Evolutionary conservation across 1,139 yeast genomes (phyloP).

Genomic region (Candida mesenterica): DNA sequence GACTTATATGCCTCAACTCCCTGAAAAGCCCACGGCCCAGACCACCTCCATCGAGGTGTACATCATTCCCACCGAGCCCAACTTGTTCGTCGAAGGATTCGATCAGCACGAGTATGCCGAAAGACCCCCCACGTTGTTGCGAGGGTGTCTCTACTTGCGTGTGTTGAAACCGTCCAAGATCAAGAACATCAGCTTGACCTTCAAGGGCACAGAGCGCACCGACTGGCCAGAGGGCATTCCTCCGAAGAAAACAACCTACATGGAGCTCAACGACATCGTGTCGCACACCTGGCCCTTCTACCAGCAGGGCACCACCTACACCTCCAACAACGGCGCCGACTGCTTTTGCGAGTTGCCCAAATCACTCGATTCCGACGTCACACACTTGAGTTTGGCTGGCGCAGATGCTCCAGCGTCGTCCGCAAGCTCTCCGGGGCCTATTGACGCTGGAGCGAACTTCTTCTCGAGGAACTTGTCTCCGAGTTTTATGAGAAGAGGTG

Average conservation of each 20-base stretch:
- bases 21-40: constrained; percentile 46
- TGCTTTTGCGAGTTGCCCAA: constrained; percentile 37
- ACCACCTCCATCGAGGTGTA: constrained; percentile 51
- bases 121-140: constrained; percentile 75
- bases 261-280: constrained; percentile 64
- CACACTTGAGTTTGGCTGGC: constrained; percentile 34
- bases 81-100: constrained; percentile 79
- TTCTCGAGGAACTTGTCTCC: constrained; percentile 31
- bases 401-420: constrained; percentile 15
- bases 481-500: constrained; percentile 38
- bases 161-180: constrained; percentile 74
- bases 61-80: constrained; percentile 74
- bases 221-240: constrained; percentile 99
- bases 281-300: constrained; percentile 94
- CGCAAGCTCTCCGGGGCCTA: not conserved
- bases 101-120: constrained; percentile 61
- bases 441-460: constrained; percentile 17
- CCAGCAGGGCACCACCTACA: constrained; percentile 34
- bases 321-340: constrained; percentile 57
- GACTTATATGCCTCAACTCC: constrained; percentile 40
- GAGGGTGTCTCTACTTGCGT: constrained; percentile 78
- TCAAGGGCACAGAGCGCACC: constrained; percentile 75
- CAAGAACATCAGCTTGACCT: constrained; percentile 62
- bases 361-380: constrained; percentile 24
- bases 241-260: constrained; percentile 68